phyloP scores from a whole-genome alignment of 306 rosid species.

The Vigna radiata region DNA sequence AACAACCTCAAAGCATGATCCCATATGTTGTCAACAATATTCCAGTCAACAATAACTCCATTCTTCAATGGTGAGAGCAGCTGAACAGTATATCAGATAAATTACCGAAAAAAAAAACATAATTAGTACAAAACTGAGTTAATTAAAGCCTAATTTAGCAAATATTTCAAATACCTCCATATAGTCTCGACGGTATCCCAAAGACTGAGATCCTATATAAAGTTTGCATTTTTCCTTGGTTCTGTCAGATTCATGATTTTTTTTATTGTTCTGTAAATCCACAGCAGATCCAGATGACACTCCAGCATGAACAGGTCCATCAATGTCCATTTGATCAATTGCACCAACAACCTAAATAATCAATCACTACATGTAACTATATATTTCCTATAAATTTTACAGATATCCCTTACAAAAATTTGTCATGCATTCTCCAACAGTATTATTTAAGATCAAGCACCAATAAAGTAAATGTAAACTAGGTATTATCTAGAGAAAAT shows the following conservation, averaged over 20 bases:
- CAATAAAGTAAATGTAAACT: neutral
- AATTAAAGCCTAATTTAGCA: slow-evolving; percentile 15
- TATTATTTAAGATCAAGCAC: neutral
- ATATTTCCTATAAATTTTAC: neutral
- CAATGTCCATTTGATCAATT: slow-evolving; percentile 92
- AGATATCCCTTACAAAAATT: neutral
- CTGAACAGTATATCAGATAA: slow-evolving; percentile 49
- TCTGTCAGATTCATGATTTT: slow-evolving; percentile 70
- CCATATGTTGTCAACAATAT: slow-evolving; percentile 94
- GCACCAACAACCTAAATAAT: slow-evolving; percentile 83
- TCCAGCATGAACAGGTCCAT: slow-evolving; percentile 67
- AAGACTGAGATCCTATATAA: slow-evolving; percentile 86
- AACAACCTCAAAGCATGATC: slow-evolving; percentile 94
- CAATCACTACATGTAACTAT: neutral
- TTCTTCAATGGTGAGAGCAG: slow-evolving; percentile 83
- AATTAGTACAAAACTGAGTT: neutral
- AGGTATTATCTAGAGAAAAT: neutral
- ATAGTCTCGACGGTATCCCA: slow-evolving; percentile 88
- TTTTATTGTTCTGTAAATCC: slow-evolving; percentile 63
- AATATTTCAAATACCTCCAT: slow-evolving; percentile 76
- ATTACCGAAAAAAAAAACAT: slow-evolving; percentile 7
- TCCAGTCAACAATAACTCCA: slow-evolving; percentile 96
- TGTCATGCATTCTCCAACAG: slow-evolving; percentile 9
- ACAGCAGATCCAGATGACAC: slow-evolving; percentile 64
- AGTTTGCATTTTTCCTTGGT: slow-evolving; percentile 79